phyloP scores from a whole-genome alignment of 441 rosid genomes.

The Euphorbia schlechtendalii region DNA sequence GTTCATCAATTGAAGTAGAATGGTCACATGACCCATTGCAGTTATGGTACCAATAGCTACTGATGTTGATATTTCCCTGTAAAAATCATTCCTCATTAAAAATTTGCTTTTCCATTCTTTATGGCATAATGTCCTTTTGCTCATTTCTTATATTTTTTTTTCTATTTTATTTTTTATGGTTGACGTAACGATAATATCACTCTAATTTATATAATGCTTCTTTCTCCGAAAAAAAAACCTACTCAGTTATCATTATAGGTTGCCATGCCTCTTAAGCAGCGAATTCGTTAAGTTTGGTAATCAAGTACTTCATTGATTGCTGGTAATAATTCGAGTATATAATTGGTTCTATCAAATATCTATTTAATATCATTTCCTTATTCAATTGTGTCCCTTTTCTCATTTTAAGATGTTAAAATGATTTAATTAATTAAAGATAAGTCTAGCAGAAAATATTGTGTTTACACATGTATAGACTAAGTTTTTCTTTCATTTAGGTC shows the following conservation, averaged over 20 bases:
- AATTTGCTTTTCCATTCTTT: background rate
- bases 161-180: background rate
- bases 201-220: too few relatives aligned
- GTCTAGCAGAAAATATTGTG: background rate
- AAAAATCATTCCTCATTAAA: background rate
- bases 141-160: background rate
- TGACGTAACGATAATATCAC: background rate
- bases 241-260: too few relatives aligned
- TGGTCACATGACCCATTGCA: slow-evolving; percentile 9
- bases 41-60: background rate
- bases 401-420: too few relatives aligned
- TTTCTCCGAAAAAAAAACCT: too few relatives aligned
- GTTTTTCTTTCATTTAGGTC: background rate
- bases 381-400: too few relatives aligned
- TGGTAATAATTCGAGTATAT: background rate
- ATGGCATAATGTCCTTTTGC: too few relatives aligned
- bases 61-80: background rate
- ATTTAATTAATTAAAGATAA: background rate
- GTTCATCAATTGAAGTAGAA: too few relatives aligned
- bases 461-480: background rate
- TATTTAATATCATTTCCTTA: background rate
- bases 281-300: background rate
- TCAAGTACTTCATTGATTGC: background rate
- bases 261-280: background rate
- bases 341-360: background rate